A percentile compares a stretch with the other conserved stretches of the same genome.
Conservation (phyloP, 176 grass and related monocot genomes). For the Tillandsia fasciculata region DNA sequence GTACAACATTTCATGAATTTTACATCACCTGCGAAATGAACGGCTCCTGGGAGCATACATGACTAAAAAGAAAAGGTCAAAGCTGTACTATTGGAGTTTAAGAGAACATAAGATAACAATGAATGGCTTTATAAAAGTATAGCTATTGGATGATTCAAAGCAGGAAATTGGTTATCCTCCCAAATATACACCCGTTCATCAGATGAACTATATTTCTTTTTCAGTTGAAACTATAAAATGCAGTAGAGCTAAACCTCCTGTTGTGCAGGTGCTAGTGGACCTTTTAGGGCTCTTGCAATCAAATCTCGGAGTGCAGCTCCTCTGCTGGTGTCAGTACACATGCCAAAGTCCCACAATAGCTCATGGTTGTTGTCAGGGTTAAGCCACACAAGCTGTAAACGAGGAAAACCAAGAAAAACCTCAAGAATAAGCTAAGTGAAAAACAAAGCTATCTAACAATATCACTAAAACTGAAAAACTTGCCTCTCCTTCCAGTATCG, state of each 20-base stretch:
- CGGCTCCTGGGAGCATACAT: no score
- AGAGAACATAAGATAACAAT: not conserved
- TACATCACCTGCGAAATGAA: no score
- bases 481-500: conserved; percentile 90
- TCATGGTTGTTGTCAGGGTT: conserved; percentile 84
- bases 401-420: not conserved
- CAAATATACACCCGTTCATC: not conserved
- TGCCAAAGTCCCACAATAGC: conserved; percentile 77
- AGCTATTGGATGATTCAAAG: no score
- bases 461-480: conserved; percentile 13
- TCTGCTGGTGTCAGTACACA: conserved; percentile 82
- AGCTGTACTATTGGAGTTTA: not conserved
- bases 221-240: conserved; percentile 20
- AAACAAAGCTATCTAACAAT: conserved; percentile 13
- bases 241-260: conserved; percentile 65
- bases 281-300: conserved; percentile 71
- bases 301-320: conserved; percentile 70
- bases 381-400: conserved; percentile 76
- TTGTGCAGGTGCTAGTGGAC: conserved; percentile 68
- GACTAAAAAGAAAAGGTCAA: no score
- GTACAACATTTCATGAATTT: no score
- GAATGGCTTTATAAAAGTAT: not conserved
- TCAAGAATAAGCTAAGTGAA: conserved; percentile 14
- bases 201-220: not conserved
- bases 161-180: not conserved